Conservation (phyloP, 2,329 filamentous ascomycete genomes). For the Calonectria henricotiae region DNA sequence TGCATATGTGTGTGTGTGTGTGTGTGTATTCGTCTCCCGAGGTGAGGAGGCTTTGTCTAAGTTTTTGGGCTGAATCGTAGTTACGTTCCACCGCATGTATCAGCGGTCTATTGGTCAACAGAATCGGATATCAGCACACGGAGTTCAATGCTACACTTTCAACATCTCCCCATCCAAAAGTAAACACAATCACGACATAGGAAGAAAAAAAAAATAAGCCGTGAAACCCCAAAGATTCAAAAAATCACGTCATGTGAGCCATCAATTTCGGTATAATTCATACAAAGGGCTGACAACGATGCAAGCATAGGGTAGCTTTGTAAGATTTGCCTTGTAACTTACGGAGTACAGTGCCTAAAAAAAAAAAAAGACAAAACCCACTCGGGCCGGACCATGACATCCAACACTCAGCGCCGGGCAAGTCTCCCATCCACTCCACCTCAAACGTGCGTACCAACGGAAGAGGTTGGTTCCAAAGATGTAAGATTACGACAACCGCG, state of each 20-base stretch:
- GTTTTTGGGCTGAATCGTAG: not conserved
- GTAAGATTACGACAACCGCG: conserved; percentile 29
- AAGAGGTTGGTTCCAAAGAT: conserved; percentile 13
- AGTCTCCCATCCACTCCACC: not conserved
- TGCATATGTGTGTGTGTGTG: not conserved
- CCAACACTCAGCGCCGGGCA: conserved; percentile 9
- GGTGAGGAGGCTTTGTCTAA: not conserved
- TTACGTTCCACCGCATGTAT: not conserved
- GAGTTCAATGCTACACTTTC: conserved; percentile 4
- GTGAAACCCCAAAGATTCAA: not conserved
- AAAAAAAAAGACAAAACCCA: not conserved
- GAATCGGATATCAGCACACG: not conserved
- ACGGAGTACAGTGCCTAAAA: not conserved
- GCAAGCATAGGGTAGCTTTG: conserved; percentile 24
- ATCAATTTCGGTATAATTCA: not conserved
- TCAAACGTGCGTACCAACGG: not conserved
- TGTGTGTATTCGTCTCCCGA: not conserved
- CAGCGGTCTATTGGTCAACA: not conserved
- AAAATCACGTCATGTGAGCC: conserved; percentile 10
- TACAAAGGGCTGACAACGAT: conserved; percentile 1
- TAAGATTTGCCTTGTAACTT: conserved; percentile 4
- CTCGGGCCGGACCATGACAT: conserved; percentile 12
- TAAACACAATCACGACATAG: too few relatives aligned
- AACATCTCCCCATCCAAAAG: not conserved
- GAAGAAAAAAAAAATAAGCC: too few relatives aligned